Evolutionary conservation across 371 early-diverging fungal species (phyloP), one percentile per base, ranked within the genome.

Genomic region (Mycotypha africana): DNA sequence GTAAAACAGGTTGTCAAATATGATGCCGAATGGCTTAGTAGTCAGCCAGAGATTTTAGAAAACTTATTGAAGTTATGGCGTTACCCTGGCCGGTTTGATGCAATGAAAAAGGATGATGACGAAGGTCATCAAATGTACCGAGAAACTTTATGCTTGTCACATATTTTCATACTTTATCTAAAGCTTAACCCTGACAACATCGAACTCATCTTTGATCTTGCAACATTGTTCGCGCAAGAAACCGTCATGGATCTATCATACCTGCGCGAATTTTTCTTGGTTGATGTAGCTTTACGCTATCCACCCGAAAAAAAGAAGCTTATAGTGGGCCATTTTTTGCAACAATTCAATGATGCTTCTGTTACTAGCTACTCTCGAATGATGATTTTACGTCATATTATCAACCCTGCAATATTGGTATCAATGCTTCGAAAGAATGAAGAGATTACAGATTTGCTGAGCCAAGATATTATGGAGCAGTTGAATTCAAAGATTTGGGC

Each of bases 351-450:
- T 2, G 78, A 77, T 44, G 19, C 42, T 2, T 43, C 48, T 9
- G 45, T 71, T 2, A 62, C 86, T 0, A 68, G 70, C 7, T 58
- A 63, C 16, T 57, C 77, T 30, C 87, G 86, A 52, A 84, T 85
- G 60, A 76, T 76, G 58, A 64, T 82, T 0, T 68, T 91, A 24
- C 75, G 88, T 2, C 75, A 85, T 50, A 70, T 93, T 35, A 74
- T 92, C 38, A 89, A 85, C 31, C 93, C 95, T 1, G 74, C 89
- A 62, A 65, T 92, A 14, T 61, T 89, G 21, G 79, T 82, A 1
- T 53, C 79, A 0, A 60, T 81, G 12, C 73, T 83, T 38, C 62
- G 64, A 10, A 72, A 76, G 16, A 55, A 75, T 11, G 64, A 67
- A 1, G 76, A 71, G 9, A 64, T 67, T 40, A 64, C 52, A 1